A percentile compares a stretch with the other conserved stretches of the same genome.
Evolutionary conservation across 495 filamentous ascomycete species (phyloP).

Genomic region (Cercophora scortea): DNA sequence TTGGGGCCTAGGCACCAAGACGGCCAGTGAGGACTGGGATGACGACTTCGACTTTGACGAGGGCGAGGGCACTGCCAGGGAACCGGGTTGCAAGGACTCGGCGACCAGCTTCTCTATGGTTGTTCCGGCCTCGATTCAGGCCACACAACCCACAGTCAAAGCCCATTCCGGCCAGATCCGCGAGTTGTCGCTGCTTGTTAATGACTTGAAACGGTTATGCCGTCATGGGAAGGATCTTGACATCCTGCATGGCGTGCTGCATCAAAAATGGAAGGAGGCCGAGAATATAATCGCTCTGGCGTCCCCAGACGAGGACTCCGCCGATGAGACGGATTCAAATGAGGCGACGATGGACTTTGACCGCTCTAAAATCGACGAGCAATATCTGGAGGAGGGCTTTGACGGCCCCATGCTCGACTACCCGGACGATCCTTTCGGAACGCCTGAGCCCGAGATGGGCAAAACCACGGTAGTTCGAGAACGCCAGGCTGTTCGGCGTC

Average conservation of each 20-base stretch:
- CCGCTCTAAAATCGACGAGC: slow-evolving; percentile 32
- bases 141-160: slow-evolving; percentile 74
- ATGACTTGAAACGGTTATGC: slow-evolving; percentile 57
- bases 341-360: slow-evolving; percentile 21
- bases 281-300: slow-evolving; percentile 83
- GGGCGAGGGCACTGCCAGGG: slow-evolving; percentile 25
- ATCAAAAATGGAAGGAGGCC: slow-evolving; percentile 72
- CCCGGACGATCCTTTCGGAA: slow-evolving; percentile 25
- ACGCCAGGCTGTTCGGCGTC: slow-evolving; percentile 33
- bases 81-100: slow-evolving; percentile 30
- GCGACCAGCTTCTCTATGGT: slow-evolving; percentile 53
- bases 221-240: slow-evolving; percentile 64
- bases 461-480: slow-evolving; percentile 36
- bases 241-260: slow-evolving; percentile 53
- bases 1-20: slow-evolving; percentile 80
- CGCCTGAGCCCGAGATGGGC: slow-evolving; percentile 28
- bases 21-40: slow-evolving; percentile 77
- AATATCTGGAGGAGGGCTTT: slow-evolving; percentile 54
- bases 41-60: slow-evolving; percentile 76
- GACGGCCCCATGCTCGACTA: slow-evolving; percentile 28
- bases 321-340: slow-evolving; percentile 21
- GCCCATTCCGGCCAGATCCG: slow-evolving; percentile 83
- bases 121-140: slow-evolving; percentile 74
- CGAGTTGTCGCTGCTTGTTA: slow-evolving; percentile 72
- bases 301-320: slow-evolving; percentile 67